Evolutionary conservation across 495 filamentous ascomycete species (phyloP), one percentile per base, ranked within the genome.

Genomic region (Talaromyces thailandensis): DNA sequence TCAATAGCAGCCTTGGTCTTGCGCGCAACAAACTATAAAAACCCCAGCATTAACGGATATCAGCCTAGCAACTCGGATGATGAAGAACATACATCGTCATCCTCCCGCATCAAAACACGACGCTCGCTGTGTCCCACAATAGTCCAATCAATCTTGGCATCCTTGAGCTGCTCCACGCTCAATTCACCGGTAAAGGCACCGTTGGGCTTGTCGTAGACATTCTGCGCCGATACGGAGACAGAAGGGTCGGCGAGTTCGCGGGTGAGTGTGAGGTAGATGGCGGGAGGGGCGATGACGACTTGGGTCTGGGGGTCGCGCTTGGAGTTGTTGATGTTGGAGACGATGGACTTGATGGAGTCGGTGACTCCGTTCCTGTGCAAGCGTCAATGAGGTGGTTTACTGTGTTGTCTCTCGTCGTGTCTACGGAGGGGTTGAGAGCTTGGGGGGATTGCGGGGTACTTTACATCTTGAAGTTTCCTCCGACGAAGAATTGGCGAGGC

Each of bases 401-500:
- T 29, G 28, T 6, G 28, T 32, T 37, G 35, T 16, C 35, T 37
- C 14, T 5, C 8, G 1, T 40, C n/a, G n/a, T 16, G 35, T 40
- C 9, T 3, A 16, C 35, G 35, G 61, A 55, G 56, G 11, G 32
- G 62, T 43, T 60, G 61, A 60, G 57, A 68, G 70, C 63, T 65
- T 67, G 63, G 32, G 7, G 65, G 51, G 14, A 43, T 6, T 66
- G 64, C 57, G 62, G 68, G 65, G 66, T 57, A 64, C 50, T 25
- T n/a, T 74, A 93, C 92, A 96, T 96, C 82, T 98, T 98, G 83
- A 98, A 98, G 86, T 98, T 98, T 72, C 94, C 94, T 75, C 94
- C 94, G 73, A 98, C 91, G 79, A 98, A 97, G 84, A 97, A 98
- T 87, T 92, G 89, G 82, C 94, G 93, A 79, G 86, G 81, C 92